These are phyloP conservation scores for Paramecium sonneborni DNA, from an alignment of 73 alveolate genomes.

Conservation along the genomic window DNA sequence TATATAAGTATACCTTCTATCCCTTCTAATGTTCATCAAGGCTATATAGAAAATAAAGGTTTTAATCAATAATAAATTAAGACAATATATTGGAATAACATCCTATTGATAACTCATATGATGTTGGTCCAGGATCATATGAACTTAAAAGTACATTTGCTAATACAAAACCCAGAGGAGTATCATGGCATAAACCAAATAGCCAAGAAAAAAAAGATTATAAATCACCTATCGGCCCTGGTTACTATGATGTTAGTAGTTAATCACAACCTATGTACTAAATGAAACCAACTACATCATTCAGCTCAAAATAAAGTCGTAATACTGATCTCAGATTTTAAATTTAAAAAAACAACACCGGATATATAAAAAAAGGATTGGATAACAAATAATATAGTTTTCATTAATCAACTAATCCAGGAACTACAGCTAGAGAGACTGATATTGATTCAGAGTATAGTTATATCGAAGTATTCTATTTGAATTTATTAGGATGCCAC, in stretches of 20 bases:
- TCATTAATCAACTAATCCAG: slow-evolving; percentile 39
- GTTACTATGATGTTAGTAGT: neutral
- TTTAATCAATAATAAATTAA: neutral
- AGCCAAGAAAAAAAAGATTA: neutral
- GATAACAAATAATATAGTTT: slow-evolving; percentile 54
- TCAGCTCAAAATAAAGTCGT: neutral
- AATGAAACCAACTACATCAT: slow-evolving; percentile 53
- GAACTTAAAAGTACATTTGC: neutral
- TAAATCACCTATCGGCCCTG: slow-evolving; percentile 22
- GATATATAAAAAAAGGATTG: slow-evolving; percentile 38
- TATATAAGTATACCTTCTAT: slow-evolving; percentile 22
- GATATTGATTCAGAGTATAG: slow-evolving; percentile 30
- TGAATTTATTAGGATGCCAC: slow-evolving; percentile 50
- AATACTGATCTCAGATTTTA: neutral
- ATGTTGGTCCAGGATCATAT: slow-evolving; percentile 27
- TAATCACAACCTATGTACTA: slow-evolving; percentile 13
- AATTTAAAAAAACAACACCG: neutral
- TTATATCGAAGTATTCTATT: neutral
- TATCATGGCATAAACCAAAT: slow-evolving; percentile 48
- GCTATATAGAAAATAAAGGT: slow-evolving; percentile 36
- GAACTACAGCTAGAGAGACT: neutral
- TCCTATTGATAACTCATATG: neutral
- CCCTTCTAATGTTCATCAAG: slow-evolving; percentile 18
- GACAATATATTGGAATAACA: slow-evolving; percentile 4
- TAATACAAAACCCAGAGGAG: slow-evolving; percentile 8